Percentiles rank a stretch among this genome's conserved stretches.
Evolutionary conservation across 176 grass and related monocot species (phyloP).

Genomic region (Rhynchospora pubera): DNA sequence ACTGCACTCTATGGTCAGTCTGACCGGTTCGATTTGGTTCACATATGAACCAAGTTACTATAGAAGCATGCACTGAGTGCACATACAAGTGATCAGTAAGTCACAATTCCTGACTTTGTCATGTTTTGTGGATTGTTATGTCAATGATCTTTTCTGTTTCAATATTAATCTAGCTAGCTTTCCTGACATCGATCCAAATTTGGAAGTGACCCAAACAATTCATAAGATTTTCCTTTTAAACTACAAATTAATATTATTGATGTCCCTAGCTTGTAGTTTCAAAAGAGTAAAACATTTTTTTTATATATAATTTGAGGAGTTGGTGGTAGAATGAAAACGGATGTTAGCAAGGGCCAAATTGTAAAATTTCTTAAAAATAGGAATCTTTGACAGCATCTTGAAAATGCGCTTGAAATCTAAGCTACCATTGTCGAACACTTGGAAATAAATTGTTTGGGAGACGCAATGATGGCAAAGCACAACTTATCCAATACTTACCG

Average conservation of each 20-base stretch:
- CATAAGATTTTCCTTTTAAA: too few relatives aligned
- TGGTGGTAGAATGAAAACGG: not conserved
- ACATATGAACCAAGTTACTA: too few relatives aligned
- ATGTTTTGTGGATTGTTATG: too few relatives aligned
- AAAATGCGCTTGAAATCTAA: constrained; percentile 83
- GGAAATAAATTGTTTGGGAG: constrained; percentile 30
- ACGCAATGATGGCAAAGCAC: constrained; percentile 12
- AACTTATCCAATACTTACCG: not conserved
- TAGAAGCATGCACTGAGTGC: too few relatives aligned
- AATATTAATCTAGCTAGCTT: too few relatives aligned
- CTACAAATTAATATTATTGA: not conserved
- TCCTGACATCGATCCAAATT: too few relatives aligned
- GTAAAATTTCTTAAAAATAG: not conserved
- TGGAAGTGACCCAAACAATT: too few relatives aligned
- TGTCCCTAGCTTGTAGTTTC: not conserved
- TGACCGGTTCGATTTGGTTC: too few relatives aligned
- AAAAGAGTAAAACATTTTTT: not conserved
- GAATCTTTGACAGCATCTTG: constrained; percentile 34
- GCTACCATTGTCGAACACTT: constrained; percentile 50
- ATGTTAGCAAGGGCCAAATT: not conserved
- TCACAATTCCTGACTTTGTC: too few relatives aligned
- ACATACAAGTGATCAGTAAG: too few relatives aligned
- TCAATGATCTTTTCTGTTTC: too few relatives aligned
- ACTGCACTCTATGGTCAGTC: too few relatives aligned
- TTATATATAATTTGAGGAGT: not conserved